Evolutionary conservation across 345 rosid genomes (phyloP).

Genomic region (Aegle marmelos): DNA sequence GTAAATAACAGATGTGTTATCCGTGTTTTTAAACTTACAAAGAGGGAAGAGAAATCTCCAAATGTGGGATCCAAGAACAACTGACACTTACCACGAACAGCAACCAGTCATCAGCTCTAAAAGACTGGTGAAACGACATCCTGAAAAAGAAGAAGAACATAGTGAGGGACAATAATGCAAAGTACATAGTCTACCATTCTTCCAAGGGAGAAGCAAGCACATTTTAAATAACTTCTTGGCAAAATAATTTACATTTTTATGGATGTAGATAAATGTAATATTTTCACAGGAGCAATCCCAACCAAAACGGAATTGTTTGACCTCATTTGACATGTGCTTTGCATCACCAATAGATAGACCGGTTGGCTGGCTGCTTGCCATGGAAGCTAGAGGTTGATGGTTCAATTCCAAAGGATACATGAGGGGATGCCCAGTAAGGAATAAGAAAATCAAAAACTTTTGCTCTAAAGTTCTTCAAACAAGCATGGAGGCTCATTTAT

Average conservation of each 20-base stretch:
- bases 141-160: slow-evolving; percentile 35
- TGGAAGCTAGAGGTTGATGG: no score
- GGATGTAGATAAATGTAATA: not conserved
- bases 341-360: no score
- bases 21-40: not conserved
- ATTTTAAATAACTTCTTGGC: not conserved
- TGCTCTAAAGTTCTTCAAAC: not conserved
- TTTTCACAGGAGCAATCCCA: not conserved
- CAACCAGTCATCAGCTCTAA: slow-evolving; percentile 95
- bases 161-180: not conserved
- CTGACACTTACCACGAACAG: slow-evolving; percentile 60
- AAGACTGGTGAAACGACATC: slow-evolving; percentile 88
- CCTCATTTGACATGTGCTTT: not conserved
- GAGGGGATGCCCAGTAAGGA: no score
- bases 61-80: not conserved
- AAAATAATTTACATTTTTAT: not conserved
- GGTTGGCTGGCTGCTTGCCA: no score
- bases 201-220: not conserved
- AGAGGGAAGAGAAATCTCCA: not conserved
- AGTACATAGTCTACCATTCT: not conserved
- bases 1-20: slow-evolving; percentile 5
- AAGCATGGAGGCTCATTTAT: not conserved
- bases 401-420: no score
- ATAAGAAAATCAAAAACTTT: no score
- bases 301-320: not conserved